Conservation (phyloP, 345 rosid genomes). For the Cochlearia excelsa region DNA sequence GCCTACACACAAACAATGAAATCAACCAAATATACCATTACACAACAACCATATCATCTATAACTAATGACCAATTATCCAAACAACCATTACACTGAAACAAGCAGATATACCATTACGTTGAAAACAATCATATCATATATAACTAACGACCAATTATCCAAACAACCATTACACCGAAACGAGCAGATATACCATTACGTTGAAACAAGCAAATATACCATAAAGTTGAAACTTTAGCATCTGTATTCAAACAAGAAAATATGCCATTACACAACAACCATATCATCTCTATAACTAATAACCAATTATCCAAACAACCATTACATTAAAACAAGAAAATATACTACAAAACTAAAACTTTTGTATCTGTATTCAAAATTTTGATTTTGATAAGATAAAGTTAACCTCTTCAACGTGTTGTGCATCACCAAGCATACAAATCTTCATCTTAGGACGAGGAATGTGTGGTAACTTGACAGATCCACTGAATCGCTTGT, state of each 20-base stretch:
- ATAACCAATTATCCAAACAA: neutral
- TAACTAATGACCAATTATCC: neutral
- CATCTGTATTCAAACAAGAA: neutral
- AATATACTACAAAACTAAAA: too few relatives aligned
- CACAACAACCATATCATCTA: neutral
- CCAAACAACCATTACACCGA: too few relatives aligned
- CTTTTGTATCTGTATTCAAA: neutral
- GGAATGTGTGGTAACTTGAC: conserved; percentile 81
- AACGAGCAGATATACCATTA: too few relatives aligned
- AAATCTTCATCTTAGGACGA: conserved; percentile 75
- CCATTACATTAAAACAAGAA: too few relatives aligned
- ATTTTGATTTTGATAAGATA: neutral
- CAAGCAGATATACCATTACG: too few relatives aligned
- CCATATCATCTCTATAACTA: neutral
- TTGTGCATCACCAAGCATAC: conserved; percentile 90
- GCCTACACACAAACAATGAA: conserved; percentile 35
- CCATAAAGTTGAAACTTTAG: too few relatives aligned
- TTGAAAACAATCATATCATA: neutral
- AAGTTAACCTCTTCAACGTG: conserved; percentile 71
- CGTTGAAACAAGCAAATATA: too few relatives aligned
- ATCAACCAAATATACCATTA: neutral
- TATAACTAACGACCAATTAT: neutral
- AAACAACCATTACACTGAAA: too few relatives aligned
- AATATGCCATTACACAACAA: neutral
- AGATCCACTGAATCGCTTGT: conserved; percentile 84